Evolutionary conservation across 192 early-diverging fungal genomes (phyloP).

Genomic region (Chytriomyces hyalinus): DNA sequence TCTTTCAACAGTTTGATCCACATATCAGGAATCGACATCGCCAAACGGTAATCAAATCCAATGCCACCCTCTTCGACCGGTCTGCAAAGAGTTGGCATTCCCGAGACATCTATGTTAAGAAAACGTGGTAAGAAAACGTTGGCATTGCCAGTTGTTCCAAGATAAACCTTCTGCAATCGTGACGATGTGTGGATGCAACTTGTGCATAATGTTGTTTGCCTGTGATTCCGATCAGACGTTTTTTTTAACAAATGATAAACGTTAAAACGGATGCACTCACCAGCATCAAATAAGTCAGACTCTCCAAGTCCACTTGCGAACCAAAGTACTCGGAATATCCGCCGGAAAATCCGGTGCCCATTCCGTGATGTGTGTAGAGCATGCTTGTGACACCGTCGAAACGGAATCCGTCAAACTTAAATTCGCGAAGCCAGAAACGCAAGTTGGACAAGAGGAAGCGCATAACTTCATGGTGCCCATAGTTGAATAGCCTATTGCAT

Average conservation of each 20-base stretch:
- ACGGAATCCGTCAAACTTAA: constrained; percentile 93
- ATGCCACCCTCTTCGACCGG: constrained; percentile 87
- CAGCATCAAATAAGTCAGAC: constrained; percentile 89
- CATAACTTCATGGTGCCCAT: constrained; percentile 86
- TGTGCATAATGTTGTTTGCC: constrained; percentile 84
- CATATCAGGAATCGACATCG: constrained; percentile 98
- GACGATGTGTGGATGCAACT: constrained; percentile 76
- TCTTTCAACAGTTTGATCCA: constrained; percentile 99
- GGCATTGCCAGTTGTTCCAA: neutral
- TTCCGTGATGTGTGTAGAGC: constrained; percentile 95
- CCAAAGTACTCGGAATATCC: constrained; percentile 96
- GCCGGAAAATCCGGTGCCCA: constrained; percentile 91
- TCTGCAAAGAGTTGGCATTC: constrained; percentile 96
- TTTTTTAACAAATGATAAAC: neutral
- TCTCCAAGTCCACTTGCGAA: constrained; percentile 77
- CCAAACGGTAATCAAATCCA: constrained; percentile 95
- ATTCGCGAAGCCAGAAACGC: constrained; percentile 91
- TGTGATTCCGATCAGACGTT: neutral
- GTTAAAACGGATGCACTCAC: constrained; percentile 22
- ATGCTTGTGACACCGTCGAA: constrained; percentile 98
- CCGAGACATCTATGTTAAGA: constrained; percentile 83
- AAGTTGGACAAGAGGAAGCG: constrained; percentile 95
- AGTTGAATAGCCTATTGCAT: constrained; percentile 87
- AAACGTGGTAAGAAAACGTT: neutral
- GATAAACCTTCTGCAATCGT: constrained; percentile 88